Conservation (phyloP, 352 stramenopile genomes). For the Pythium pectinolyticum region DNA sequence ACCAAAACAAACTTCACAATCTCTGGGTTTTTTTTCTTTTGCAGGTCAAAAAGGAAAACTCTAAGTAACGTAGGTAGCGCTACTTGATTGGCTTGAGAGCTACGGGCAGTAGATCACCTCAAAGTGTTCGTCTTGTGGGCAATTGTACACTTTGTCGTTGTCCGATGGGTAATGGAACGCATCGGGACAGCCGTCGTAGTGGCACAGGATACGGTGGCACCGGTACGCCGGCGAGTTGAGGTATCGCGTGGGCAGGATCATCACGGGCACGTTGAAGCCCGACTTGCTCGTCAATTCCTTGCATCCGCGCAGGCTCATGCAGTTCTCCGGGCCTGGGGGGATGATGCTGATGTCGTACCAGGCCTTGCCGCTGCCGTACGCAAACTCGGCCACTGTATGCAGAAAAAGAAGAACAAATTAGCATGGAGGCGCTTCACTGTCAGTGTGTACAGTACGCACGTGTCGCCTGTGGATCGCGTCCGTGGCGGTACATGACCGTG, state of each 20-base stretch:
- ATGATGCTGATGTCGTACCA: slow-evolving; percentile 43
- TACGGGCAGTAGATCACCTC: slow-evolving; percentile 37
- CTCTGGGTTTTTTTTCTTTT: neutral
- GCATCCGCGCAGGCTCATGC: slow-evolving; percentile 27
- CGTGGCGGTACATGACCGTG: slow-evolving; percentile 26
- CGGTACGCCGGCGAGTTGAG: slow-evolving; percentile 3
- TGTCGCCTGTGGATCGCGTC: slow-evolving; percentile 17
- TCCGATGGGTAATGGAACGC: slow-evolving; percentile 36
- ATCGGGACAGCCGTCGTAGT: slow-evolving; percentile 29
- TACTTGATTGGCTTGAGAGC: no score
- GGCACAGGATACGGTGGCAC: slow-evolving; percentile 30
- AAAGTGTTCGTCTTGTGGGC: slow-evolving; percentile 34
- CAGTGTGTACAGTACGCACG: slow-evolving; percentile 14
- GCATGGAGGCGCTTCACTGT: neutral
- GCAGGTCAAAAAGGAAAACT: neutral
- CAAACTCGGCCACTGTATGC: slow-evolving; percentile 31
- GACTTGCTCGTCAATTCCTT: slow-evolving; percentile 21
- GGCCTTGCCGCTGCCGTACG: slow-evolving; percentile 15
- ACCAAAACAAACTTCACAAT: neutral
- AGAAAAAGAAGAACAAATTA: neutral
- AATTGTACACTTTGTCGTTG: slow-evolving; percentile 35
- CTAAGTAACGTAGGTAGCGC: no score
- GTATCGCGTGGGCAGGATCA: slow-evolving; percentile 30
- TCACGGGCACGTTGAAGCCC: slow-evolving; percentile 36
- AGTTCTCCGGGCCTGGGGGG: slow-evolving; percentile 31